Base-by-base conservation (phyloP, 164 flowering plant genomes). In the Brasenia schreberi region DNA sequence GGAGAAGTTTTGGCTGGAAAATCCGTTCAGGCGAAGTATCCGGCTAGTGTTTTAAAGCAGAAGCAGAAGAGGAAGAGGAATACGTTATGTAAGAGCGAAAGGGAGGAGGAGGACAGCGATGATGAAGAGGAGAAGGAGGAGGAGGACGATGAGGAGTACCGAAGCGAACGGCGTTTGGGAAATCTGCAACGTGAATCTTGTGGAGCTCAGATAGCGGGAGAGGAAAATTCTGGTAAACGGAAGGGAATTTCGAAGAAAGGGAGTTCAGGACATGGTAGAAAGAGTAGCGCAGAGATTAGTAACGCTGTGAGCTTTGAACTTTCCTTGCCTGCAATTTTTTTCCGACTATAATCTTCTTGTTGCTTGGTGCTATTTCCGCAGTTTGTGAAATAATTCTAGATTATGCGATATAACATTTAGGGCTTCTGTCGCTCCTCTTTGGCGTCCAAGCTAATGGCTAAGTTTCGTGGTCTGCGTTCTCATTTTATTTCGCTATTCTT, bases 61-160 rank as follows among this genome's bases (percentile, higher is more conserved):
- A 49, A 42, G 44, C 18, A 39, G 27, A 19, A 14, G 56, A 16
- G 53, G 58, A 4, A 56, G 44, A 19, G 53, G 66, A 14, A 16
- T 17, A 42, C 39, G 39, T 39, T 27, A 9, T 39, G 10, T 23
- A 5, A 43, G 17, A 18, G 66, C 9, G 19, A 43, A 23, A 56
- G 44, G 66, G 66, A 64, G 11, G 66, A 64, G n/a, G 66, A 49
- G 18, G 59, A 19, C 7, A 9, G 16, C 56, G 56, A 9, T 49
- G 56, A 14, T 49, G 56, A 18, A 17, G 66, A 65, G 56, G 66
- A 9, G 43, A 39, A 5, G 18, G 56, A 65, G 66, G 66, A 63
- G 45, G 65, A 27, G 3, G 33, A 17, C 7, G 19, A 65, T 19
- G 7, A 19, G 23, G 56, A 65, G 65, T n/a, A 33, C 43, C 11